These are phyloP conservation scores for Capsicum chinense DNA, from an alignment of 257 asterid species.

Conservation along the genomic window DNA sequence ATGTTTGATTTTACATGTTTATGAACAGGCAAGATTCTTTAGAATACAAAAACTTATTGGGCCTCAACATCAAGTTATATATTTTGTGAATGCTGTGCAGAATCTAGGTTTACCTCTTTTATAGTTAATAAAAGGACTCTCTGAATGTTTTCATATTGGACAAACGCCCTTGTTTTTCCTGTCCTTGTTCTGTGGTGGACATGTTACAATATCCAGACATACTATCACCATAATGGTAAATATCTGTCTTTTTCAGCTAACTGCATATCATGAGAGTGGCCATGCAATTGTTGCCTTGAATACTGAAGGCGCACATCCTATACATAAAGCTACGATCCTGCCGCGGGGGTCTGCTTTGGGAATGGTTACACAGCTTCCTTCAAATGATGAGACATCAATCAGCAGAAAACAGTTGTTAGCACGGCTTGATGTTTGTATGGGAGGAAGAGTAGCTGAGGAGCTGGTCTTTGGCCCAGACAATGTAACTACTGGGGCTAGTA, in stretches of 20 bases:
- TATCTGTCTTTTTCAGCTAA: slow-evolving; percentile 59
- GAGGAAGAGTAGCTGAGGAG: slow-evolving; percentile 97
- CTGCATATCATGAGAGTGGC: slow-evolving; percentile 97
- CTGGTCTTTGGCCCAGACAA: slow-evolving; percentile 89
- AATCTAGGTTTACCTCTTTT: neutral
- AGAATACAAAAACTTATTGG: slow-evolving; percentile 8
- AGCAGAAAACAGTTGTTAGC: slow-evolving; percentile 95
- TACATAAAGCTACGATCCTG: slow-evolving; percentile 95
- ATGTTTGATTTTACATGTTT: slow-evolving; percentile 2
- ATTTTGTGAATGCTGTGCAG: neutral
- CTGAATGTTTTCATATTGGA: neutral
- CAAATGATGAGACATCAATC: slow-evolving; percentile 85
- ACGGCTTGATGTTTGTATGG: slow-evolving; percentile 99
- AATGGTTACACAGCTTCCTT: slow-evolving; percentile 98
- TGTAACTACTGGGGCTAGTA: slow-evolving; percentile 93
- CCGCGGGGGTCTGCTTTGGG: slow-evolving; percentile 97
- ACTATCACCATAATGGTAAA: slow-evolving; percentile 20
- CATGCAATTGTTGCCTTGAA: slow-evolving; percentile 95
- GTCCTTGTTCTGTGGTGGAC: neutral
- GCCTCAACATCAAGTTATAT: neutral
- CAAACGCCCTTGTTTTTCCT: neutral
- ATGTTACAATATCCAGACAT: slow-evolving; percentile 3
- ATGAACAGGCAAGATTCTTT: neutral
- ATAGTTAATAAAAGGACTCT: neutral
- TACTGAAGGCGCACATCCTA: slow-evolving; percentile 96